Evolutionary conservation across 495 filamentous ascomycete genomes (phyloP).

Genomic region (Halenospora varia): DNA sequence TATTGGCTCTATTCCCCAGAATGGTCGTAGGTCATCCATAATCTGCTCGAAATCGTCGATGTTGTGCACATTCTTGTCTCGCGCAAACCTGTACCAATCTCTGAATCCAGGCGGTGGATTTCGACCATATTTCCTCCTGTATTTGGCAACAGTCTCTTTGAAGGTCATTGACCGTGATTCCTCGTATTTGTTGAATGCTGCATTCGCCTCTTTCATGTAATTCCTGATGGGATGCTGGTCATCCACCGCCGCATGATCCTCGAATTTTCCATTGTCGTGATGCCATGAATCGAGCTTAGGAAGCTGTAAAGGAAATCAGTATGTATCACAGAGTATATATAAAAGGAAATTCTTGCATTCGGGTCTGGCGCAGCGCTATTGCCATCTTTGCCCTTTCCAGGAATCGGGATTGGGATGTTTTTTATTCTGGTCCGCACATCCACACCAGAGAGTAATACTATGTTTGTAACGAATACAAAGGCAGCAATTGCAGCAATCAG

Average conservation of each 20-base stretch:
- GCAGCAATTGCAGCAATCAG: conserved; percentile 10
- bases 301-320: background rate
- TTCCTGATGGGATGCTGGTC: conserved; percentile 40
- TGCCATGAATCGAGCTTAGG: conserved; percentile 14
- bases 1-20: conserved; percentile 58
- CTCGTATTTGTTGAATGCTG: conserved; percentile 34
- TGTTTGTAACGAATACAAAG: conserved; percentile 17
- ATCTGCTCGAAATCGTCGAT: conserved; percentile 69
- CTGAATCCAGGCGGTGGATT: conserved; percentile 57
- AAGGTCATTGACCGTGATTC: conserved; percentile 36
- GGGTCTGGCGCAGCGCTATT: conserved; percentile 1
- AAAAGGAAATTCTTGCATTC: conserved; percentile 8
- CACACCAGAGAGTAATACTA: conserved; percentile 10
- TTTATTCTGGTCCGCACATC: conserved; percentile 20
- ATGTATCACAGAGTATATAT: too few species aligned
- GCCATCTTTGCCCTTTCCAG: conserved; percentile 5
- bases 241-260: conserved; percentile 14
- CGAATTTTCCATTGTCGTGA: conserved; percentile 16
- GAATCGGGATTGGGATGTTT: conserved; percentile 15
- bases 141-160: conserved; percentile 34
- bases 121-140: conserved; percentile 45
- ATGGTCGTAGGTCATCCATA: conserved; percentile 62
- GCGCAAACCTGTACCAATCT: conserved; percentile 64
- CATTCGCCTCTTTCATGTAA: conserved; percentile 39
- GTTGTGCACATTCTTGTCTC: conserved; percentile 49